These are phyloP conservation scores for Rickenella mellea DNA, from an alignment of 768 basidiomycete genomes.

Conservation along the genomic window DNA sequence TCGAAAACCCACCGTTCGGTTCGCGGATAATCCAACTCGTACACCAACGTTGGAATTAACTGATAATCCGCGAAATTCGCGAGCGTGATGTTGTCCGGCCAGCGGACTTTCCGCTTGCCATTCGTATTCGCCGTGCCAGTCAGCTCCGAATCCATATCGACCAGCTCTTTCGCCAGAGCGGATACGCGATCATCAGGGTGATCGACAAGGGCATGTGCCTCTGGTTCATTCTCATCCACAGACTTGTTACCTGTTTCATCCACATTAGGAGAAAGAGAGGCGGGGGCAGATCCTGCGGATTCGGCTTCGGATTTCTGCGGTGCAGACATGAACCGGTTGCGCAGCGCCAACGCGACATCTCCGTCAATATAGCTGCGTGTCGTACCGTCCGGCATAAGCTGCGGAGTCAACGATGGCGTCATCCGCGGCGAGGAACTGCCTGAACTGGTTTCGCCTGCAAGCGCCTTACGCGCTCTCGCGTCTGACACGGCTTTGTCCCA, in stretches of 20 bases:
- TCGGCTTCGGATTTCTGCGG: slow-evolving; percentile 17
- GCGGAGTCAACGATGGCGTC: slow-evolving; percentile 16
- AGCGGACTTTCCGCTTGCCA: slow-evolving; percentile 59
- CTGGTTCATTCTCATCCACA: slow-evolving; percentile 9
- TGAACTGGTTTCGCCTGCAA: slow-evolving; percentile 16
- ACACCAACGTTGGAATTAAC: slow-evolving; percentile 86
- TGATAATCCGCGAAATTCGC: slow-evolving; percentile 80
- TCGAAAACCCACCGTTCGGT: slow-evolving; percentile 56
- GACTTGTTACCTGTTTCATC: slow-evolving; percentile 4
- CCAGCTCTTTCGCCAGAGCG: slow-evolving; percentile 62
- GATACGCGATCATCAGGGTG: slow-evolving; percentile 63
- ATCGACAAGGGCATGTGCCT: slow-evolving; percentile 42
- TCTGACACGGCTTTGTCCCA: slow-evolving; percentile 52
- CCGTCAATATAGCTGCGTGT: slow-evolving; percentile 47
- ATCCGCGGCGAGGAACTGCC: slow-evolving; percentile 20
- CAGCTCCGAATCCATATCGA: slow-evolving; percentile 70
- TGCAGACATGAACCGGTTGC: slow-evolving; percentile 44
- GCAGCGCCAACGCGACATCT: slow-evolving; percentile 40
- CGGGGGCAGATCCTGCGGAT: slow-evolving; percentile 7
- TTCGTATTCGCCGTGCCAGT: slow-evolving; percentile 39
- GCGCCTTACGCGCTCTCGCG: slow-evolving; percentile 35
- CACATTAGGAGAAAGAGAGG: neutral
- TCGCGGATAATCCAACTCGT: slow-evolving; percentile 92
- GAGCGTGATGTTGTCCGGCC: slow-evolving; percentile 79
- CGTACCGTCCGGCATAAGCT: slow-evolving; percentile 37